Evolutionary conservation across 169 alveolate genomes (phyloP).

Genomic region (Eimeria sp.): DNA sequence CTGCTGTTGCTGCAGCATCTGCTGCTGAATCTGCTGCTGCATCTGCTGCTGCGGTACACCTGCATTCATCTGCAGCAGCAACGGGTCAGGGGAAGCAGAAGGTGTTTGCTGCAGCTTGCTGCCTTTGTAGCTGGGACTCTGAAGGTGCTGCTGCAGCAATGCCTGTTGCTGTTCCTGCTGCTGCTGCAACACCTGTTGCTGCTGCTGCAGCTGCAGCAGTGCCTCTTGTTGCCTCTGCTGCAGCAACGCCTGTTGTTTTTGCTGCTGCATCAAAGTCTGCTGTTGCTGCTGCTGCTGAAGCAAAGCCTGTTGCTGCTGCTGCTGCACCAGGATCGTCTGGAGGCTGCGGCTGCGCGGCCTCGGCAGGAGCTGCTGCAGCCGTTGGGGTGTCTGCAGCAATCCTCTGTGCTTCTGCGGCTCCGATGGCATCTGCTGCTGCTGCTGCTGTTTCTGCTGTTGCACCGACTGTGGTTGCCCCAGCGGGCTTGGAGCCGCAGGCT

Average conservation of each 20-base stretch:
- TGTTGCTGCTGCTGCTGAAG: no score
- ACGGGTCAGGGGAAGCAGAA: not conserved
- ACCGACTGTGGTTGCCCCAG: not conserved
- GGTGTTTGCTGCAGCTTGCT: not conserved
- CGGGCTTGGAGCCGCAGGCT: not conserved
- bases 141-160: no score
- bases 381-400: not conserved
- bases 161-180: no score
- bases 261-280: no score
- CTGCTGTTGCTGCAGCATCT: not conserved
- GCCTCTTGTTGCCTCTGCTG: not conserved
- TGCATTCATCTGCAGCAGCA: not conserved
- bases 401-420: not conserved
- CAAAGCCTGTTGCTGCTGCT: constrained; percentile 40
- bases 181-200: no score
- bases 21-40: not conserved
- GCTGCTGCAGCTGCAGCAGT: no score
- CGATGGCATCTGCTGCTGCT: not conserved
- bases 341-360: not conserved
- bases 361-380: constrained; percentile 28
- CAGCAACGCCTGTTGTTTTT: no score
- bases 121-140: not conserved
- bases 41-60: not conserved
- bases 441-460: constrained; percentile 9
- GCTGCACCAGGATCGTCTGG: not conserved